Evolutionary conservation across 345 rosid genomes (phyloP), one percentile per base, ranked within the genome.

Genomic region (Eucalyptus shirleyi): DNA sequence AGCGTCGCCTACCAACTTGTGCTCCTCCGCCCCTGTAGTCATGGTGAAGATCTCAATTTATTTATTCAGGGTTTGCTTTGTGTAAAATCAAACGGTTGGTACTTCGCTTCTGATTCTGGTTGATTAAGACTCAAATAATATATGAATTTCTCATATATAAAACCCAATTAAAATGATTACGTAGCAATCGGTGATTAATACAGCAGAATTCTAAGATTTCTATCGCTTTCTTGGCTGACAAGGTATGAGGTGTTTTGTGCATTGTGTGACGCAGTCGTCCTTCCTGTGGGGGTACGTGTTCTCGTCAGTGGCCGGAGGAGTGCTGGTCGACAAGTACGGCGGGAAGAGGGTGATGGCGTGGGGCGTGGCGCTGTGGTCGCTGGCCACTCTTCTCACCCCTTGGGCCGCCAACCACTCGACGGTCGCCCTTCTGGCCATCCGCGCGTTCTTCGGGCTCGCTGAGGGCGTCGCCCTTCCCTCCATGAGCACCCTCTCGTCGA

Each of bases 241-340:
- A 28, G 56, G 45, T 8, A 87, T 62, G 59, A 53, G 59, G 15
- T 50, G 67, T 23, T 23, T 18, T 86, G 32, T 83, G 56, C 86
- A 28, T 89, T 26, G 62, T 87, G 85, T 77, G 85, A 6, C 26
- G 86, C 88, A 97, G 99, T 98, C 99, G 6, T 97, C 99, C 6
- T 98, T 98, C 89, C 92, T 98, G 8, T 98, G 99, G 99, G 99
- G 99, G 65, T 98, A 98, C 95, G 96, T 96, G 56, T 95, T 98
- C 87, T 96, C 99, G 60, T 96, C 99, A 26, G 94, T 95, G 59
- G 90, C 96, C 40, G 99, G 99, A 91, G 99, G 99, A 87, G 96
- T 95, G 42, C 62, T 97, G 90, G 98, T 95, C 14, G 99, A 98
- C 94, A 94, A 93, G 86, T 96, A 97, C 56, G 99, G 99, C 87